phyloP scores from a whole-genome alignment of 257 asterid genomes.

The Nicotiana obtusifolia region DNA sequence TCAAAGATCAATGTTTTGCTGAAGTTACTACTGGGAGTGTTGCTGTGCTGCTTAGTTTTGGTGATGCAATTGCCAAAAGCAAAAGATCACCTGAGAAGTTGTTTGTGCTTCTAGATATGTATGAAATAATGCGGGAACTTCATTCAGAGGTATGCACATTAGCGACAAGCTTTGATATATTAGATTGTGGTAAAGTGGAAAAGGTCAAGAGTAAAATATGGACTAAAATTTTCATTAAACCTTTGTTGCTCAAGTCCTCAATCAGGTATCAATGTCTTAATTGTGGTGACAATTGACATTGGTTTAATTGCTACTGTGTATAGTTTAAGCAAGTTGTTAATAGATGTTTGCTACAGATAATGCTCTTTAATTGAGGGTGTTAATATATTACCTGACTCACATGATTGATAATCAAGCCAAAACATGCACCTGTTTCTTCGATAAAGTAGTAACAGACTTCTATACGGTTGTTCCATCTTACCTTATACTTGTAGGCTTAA shows the following conservation, averaged over 20 bases:
- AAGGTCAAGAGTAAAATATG: not conserved
- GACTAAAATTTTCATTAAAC: not conserved
- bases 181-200: not conserved
- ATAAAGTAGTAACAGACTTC: not conserved
- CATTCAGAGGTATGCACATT: slow-evolving; percentile 66
- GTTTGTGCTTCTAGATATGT: slow-evolving; percentile 96
- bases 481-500: not conserved
- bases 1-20: slow-evolving; percentile 90
- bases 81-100: slow-evolving; percentile 97
- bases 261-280: not conserved
- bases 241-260: not conserved
- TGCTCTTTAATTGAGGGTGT: slow-evolving; percentile 2
- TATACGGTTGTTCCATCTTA: not conserved
- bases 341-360: not conserved
- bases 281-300: not conserved
- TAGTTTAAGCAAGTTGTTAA: not conserved
- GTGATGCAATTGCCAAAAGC: slow-evolving; percentile 98
- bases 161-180: not conserved
- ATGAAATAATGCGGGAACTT: slow-evolving; percentile 97
- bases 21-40: slow-evolving; percentile 92
- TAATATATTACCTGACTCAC: not conserved
- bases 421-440: not conserved
- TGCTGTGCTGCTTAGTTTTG: slow-evolving; percentile 91
- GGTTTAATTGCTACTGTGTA: not conserved
- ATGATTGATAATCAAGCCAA: not conserved